phyloP scores from a whole-genome alignment of 208 protist species.

The Giardia muris region DNA sequence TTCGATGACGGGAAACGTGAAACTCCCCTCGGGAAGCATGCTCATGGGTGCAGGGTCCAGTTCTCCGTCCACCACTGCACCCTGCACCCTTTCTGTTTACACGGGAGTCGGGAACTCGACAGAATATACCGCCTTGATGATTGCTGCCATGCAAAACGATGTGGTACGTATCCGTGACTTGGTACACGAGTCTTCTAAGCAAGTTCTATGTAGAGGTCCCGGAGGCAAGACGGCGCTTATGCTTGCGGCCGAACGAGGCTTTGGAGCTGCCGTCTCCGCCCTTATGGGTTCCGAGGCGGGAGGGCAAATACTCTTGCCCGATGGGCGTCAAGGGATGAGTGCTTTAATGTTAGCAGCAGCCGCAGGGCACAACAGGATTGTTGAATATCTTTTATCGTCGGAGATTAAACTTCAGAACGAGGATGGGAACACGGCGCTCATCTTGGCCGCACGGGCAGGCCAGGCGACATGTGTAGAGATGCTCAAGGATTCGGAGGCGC shows the following conservation, averaged over 20 bases:
- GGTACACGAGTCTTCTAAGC: neutral
- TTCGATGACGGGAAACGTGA: no score
- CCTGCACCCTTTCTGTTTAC: neutral
- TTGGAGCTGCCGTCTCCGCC: neutral
- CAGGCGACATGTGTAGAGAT: no score
- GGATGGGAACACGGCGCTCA: neutral
- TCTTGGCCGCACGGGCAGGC: neutral
- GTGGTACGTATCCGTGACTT: neutral
- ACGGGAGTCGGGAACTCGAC: neutral
- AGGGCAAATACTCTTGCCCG: neutral
- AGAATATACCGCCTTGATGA: neutral
- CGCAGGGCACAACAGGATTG: neutral
- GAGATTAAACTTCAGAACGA: neutral
- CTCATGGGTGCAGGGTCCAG: neutral
- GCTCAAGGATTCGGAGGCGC: no score
- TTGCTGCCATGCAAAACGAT: neutral
- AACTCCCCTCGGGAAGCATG: no score
- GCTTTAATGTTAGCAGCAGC: neutral
- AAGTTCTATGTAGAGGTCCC: neutral
- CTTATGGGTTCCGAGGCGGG: neutral
- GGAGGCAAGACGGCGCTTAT: neutral
- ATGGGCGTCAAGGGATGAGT: neutral
- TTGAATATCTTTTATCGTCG: neutral
- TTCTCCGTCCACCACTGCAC: neutral
- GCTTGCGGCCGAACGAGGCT: neutral